Evolutionary conservation across 2,329 filamentous ascomycete species (phyloP), one percentile per base, ranked within the genome.

Genomic region (Penicillium paneum): DNA sequence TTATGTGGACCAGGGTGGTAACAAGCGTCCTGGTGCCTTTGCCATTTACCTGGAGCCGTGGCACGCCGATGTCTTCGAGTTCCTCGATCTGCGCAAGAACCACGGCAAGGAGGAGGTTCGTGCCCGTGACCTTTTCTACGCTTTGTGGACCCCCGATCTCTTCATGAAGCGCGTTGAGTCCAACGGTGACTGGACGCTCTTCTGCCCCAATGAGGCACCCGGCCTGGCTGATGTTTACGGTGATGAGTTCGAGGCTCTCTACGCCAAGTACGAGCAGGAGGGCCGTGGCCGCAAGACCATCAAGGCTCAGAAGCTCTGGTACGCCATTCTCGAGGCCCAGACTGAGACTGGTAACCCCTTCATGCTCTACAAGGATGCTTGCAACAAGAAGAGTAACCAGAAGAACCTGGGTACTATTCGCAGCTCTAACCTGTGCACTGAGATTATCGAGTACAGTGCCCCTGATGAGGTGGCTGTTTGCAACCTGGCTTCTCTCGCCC

Each of bases 91-190:
- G 51, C 89, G 94, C 70, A 99, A 99, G 87, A 99, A 99, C 78
- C 94, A 99, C 76, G 94, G 94, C 66, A 99, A 99, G 79, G 94
- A 99, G 74, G 94, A 99, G 79, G 85, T 96, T 64, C 91, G 94
- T 68, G 94, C 94, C 61, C 92, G 94, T 71, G 94, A 99, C 74
- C 83, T 99, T 48, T 99, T 99, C 85, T 91, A 96, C 60, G 94
- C 93, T 56, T 83, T 99, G 47, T 99, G 94, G 94, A 97, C 97
- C 55, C 92, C 94, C 15, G 94, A 99, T 80, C 84, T 99, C 42
- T 99, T 99, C 85, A 99, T 99, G 94, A 96, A 96, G 83, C 91
- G 94, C 74, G 93, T 99, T 53, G 91, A 99, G 79, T 87, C 91
- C 81, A 99, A 99, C 74, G 88, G 85, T 54, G 89, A 94, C 57